Evolutionary conservation across 768 basidiomycete species (phyloP).

Genomic region (Termitomyces sp.): DNA sequence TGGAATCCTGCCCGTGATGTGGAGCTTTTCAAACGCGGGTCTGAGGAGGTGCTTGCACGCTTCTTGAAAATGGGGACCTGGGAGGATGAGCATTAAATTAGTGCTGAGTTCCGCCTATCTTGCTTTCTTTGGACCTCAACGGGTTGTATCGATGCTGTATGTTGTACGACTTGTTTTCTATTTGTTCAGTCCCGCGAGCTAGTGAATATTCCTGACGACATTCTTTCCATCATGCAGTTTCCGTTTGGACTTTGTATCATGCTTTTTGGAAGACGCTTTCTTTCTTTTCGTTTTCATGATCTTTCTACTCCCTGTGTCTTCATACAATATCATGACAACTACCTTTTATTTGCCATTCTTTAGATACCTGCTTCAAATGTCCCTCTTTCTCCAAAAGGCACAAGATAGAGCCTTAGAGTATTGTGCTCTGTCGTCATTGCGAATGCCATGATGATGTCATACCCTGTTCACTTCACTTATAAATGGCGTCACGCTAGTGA

Average conservation of each 20-base stretch:
- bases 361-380: background rate
- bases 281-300: background rate
- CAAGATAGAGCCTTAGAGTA: constrained; percentile 1
- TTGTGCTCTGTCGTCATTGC: constrained; percentile 5
- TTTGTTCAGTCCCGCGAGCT: background rate
- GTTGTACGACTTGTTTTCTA: background rate
- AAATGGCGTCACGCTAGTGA: background rate
- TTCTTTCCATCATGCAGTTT: background rate
- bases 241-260: background rate
- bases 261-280: background rate
- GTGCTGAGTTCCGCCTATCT: background rate
- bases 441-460: constrained; percentile 11
- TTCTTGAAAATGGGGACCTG: constrained; percentile 80
- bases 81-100: constrained; percentile 45
- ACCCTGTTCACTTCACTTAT: background rate
- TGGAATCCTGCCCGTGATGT: constrained; percentile 88
- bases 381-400: background rate
- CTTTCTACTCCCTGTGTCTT: background rate
- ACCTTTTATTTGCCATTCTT: background rate
- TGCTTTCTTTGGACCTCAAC: background rate
- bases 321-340: background rate
- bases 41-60: constrained; percentile 81
- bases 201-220: background rate
- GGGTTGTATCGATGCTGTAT: background rate
- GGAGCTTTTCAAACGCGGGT: constrained; percentile 82